Base-by-base conservation (phyloP, 2,329 filamentous ascomycete genomes). In the Botryotinia calthae region DNA sequence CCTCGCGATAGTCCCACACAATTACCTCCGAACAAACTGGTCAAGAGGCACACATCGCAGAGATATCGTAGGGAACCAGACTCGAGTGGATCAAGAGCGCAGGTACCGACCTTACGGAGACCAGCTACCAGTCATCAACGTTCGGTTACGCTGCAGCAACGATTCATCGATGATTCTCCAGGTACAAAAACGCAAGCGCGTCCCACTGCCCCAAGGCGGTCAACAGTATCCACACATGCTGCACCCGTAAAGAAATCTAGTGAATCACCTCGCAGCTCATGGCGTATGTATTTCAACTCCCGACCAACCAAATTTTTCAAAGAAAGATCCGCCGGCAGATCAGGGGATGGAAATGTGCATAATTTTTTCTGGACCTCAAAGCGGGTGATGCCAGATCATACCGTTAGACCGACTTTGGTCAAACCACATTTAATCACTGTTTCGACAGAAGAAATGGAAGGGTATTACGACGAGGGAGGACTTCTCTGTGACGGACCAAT, bases 51-150 rank as follows among this genome's bases (percentile, higher is more conserved):
- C 54, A 86, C 90, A 4, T 89, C 91, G 31, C 83, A 85, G 64
- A 86, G 86, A 76, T 83, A 83, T 69, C 79, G 84, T 70, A 80
- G 84, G 65, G 82, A 85, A 9, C 79, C 83, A 61, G 76, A 83
- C 46, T 79, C 82, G 44, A 83, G 85, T 73, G 84, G 86, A 75
- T 85, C 89, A 46, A 88, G 84, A 76, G 87, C 89, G 65, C 88
- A 91, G 78, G 84, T 92, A 74, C 87, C 89, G 3, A 89, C 87
- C 34, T 86, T 95, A 73, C 89, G 91, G 73, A 86, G 92, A 77
- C 93, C 93, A 70, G 91, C 91, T 63, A 95, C 93, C 28, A 94
- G 92, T 81, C 92, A 94, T 79, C 91, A 95, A 80, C 87, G 93
- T 77, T 92, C 91, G 63, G 89, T 89, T 48, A 93, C 91, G 1